A percentile compares a stretch with the other conserved stretches of the same genome.
These are phyloP conservation scores for Tetrahymena thermophila DNA, from an alignment of 73 alveolate genomes.

Conservation along the genomic window DNA sequence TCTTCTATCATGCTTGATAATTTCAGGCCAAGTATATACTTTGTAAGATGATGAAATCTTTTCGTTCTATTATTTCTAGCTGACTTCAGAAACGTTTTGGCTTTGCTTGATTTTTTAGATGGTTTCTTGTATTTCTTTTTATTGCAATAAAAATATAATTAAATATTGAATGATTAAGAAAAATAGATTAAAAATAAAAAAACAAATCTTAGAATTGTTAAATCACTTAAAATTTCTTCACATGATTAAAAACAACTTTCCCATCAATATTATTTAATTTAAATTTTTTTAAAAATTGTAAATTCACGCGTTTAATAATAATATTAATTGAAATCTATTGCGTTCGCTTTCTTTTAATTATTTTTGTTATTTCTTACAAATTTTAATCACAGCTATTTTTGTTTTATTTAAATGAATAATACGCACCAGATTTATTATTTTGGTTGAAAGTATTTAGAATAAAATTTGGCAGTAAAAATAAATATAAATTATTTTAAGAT, in stretches of 20 bases:
- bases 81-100: background rate
- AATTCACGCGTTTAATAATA: background rate
- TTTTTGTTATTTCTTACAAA: background rate
- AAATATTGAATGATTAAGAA: background rate
- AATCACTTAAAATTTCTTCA: background rate
- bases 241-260: background rate
- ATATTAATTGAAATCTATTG: background rate
- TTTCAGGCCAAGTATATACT: slow-evolving; percentile 59
- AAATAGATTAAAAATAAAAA: background rate
- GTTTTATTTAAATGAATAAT: no score
- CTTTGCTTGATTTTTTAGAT: background rate
- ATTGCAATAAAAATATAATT: background rate
- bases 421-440: no score
- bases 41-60: slow-evolving; percentile 5
- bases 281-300: background rate
- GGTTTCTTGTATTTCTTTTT: background rate
- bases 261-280: background rate
- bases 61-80: background rate
- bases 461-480: background rate
- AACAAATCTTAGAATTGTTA: background rate
- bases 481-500: background rate
- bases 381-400: no score
- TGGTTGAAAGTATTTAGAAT: background rate
- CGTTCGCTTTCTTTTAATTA: background rate
- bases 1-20: slow-evolving; percentile 59